Evolutionary conservation across 2,329 filamentous ascomycete genomes (phyloP).

Genomic region (Diplodia corticola): DNA sequence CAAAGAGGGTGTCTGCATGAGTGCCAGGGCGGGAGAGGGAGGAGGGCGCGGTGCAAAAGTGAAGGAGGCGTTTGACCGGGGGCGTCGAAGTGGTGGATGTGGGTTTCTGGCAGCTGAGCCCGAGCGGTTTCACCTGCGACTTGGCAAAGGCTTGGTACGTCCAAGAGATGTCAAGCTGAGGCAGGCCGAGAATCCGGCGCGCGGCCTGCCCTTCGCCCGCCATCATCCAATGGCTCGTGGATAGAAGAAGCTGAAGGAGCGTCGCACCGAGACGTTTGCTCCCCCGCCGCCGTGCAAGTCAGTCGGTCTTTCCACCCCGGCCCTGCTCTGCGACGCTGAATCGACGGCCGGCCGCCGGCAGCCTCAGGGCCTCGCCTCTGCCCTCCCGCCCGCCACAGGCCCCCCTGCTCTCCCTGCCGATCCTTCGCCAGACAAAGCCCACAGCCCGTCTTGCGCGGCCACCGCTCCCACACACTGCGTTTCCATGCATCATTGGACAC

Average conservation of each 20-base stretch:
- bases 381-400: background rate
- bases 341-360: background rate
- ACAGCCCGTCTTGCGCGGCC: background rate
- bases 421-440: background rate
- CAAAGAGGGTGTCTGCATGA: background rate
- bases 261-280: background rate
- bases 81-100: slow-evolving; percentile 4
- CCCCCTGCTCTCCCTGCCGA: slow-evolving; percentile 19
- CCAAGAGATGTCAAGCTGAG: slow-evolving; percentile 12
- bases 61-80: background rate
- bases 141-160: slow-evolving; percentile 16
- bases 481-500: background rate
- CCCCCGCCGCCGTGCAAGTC: background rate
- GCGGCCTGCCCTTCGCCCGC: background rate
- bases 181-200: background rate
- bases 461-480: background rate
- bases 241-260: background rate
- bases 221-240: background rate
- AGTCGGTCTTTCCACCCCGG: background rate
- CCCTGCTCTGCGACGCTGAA: background rate
- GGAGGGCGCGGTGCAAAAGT: background rate
- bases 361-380: background rate
- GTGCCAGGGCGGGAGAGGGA: background rate
- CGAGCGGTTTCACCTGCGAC: background rate
- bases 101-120: background rate